Evolutionary conservation across 2,329 filamentous ascomycete genomes (phyloP).

Genomic region (Chrysoporthe deuterocubensis): DNA sequence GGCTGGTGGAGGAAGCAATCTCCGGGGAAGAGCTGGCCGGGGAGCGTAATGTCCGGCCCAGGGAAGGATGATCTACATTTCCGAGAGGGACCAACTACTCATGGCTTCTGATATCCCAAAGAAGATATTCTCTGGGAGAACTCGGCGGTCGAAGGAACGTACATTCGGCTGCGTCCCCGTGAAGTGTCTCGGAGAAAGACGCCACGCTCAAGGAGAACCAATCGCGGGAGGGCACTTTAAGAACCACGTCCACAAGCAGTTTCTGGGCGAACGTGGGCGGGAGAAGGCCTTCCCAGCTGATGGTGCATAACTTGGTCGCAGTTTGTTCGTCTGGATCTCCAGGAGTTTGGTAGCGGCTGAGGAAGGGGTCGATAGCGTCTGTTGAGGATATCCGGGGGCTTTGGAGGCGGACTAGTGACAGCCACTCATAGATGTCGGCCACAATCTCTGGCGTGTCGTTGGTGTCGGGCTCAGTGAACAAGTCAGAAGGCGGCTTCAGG

Average conservation of each 20-base stretch:
- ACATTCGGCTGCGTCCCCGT: slow-evolving; percentile 52
- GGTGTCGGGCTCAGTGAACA: slow-evolving; percentile 43
- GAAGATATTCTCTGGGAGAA: slow-evolving; percentile 56
- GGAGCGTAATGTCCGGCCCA: slow-evolving; percentile 67
- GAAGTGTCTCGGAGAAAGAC: slow-evolving; percentile 52
- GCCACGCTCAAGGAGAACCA: slow-evolving; percentile 63
- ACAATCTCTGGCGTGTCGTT: slow-evolving; percentile 65
- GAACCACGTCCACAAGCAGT: slow-evolving; percentile 51
- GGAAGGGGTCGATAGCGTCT: slow-evolving; percentile 69
- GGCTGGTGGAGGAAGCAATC: slow-evolving; percentile 81
- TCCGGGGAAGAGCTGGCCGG: slow-evolving; percentile 66
- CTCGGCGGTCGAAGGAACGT: slow-evolving; percentile 57
- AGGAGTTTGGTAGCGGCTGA: slow-evolving; percentile 70
- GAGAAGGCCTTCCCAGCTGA: slow-evolving; percentile 65
- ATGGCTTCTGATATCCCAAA: slow-evolving; percentile 61
- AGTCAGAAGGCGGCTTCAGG: slow-evolving; percentile 38
- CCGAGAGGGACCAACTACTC: slow-evolving; percentile 39
- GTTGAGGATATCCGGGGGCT: slow-evolving; percentile 63
- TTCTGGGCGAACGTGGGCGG: slow-evolving; percentile 56
- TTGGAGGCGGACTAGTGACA: slow-evolving; percentile 67
- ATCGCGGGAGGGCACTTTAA: slow-evolving; percentile 45
- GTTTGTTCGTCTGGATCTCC: slow-evolving; percentile 35
- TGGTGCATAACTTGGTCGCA: slow-evolving; percentile 48
- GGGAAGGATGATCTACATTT: slow-evolving; percentile 54
- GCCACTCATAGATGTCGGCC: slow-evolving; percentile 72